Conservation (phyloP, 2,329 filamentous ascomycete genomes). For the Epichloe typhina region DNA sequence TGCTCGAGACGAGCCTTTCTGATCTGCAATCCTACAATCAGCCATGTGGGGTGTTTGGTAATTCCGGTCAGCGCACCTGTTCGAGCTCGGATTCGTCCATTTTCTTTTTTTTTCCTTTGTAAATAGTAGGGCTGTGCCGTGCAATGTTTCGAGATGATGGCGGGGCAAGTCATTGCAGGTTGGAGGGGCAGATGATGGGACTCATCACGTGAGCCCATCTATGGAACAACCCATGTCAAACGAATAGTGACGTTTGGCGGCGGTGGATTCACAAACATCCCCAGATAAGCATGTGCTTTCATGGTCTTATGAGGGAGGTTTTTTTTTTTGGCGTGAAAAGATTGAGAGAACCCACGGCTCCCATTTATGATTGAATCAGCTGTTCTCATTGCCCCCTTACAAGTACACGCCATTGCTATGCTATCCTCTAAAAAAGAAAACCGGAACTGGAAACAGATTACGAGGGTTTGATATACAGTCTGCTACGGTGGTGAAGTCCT, state of each 20-base stretch:
- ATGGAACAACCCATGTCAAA: not conserved
- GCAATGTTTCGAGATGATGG: constrained; percentile 2
- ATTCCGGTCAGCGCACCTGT: constrained; percentile 15
- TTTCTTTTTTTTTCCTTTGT: not conserved
- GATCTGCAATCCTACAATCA: constrained; percentile 43
- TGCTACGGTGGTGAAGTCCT: constrained; percentile 5
- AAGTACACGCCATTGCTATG: constrained; percentile 6
- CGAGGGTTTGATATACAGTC: not conserved
- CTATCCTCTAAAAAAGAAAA: not conserved
- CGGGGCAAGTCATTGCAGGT: constrained; percentile 1
- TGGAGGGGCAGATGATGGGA: constrained; percentile 9
- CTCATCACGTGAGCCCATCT: constrained; percentile 9
- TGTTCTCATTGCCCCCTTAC: not conserved
- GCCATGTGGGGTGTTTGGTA: not conserved
- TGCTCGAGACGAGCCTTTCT: constrained; percentile 85
- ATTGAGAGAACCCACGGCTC: too few relatives aligned
- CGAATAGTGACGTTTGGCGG: not conserved
- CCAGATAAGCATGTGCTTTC: not conserved
- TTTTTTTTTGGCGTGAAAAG: too few relatives aligned
- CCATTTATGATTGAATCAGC: too few relatives aligned
- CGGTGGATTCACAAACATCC: not conserved
- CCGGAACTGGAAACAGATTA: not conserved
- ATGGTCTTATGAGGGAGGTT: too few relatives aligned
- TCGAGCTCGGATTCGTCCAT: constrained; percentile 34
- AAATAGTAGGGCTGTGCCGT: not conserved